A percentile compares a stretch with the other conserved stretches of the same genome.
Conservation (phyloP, 371 early-diverging fungal species). For the Nematocida displodere region DNA sequence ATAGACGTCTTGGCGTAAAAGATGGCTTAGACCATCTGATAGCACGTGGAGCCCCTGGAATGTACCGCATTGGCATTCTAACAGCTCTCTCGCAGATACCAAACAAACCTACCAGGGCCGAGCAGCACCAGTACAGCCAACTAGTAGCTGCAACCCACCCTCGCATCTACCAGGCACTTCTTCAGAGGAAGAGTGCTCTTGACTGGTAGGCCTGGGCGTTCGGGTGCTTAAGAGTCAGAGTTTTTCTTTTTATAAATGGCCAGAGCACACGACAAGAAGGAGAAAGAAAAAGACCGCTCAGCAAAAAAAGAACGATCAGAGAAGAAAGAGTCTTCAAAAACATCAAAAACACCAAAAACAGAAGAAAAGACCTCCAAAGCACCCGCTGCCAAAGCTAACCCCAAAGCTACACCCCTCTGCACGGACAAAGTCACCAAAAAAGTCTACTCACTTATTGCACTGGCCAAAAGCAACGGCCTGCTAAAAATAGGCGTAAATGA, state of each 20-base stretch:
- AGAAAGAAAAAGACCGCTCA: slow-evolving; percentile 20
- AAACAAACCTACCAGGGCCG: no score
- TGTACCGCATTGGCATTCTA: slow-evolving; percentile 15
- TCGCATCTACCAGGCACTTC: background rate
- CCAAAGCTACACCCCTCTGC: slow-evolving; percentile 45
- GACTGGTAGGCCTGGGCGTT: background rate
- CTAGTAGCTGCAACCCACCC: background rate
- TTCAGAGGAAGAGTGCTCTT: background rate
- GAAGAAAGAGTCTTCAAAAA: background rate
- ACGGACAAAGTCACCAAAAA: slow-evolving; percentile 78
- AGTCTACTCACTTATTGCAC: slow-evolving; percentile 86
- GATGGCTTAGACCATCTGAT: slow-evolving; percentile 14
- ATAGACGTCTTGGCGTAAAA: background rate
- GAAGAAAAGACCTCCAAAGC: background rate
- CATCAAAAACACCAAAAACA: slow-evolving; percentile 7
- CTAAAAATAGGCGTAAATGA: slow-evolving; percentile 98
- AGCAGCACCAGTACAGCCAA: no score
- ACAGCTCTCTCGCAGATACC: no score
- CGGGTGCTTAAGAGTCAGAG: no score
- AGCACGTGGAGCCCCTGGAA: background rate
- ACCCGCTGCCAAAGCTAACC: slow-evolving; percentile 2
- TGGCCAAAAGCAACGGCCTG: slow-evolving; percentile 92
- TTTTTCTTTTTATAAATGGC: no score
- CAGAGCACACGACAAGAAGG: background rate
- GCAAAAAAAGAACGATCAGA: slow-evolving; percentile 1